Evolutionary conservation across 257 asterid species (phyloP).

Genomic region (Scutellaria barbata): DNA sequence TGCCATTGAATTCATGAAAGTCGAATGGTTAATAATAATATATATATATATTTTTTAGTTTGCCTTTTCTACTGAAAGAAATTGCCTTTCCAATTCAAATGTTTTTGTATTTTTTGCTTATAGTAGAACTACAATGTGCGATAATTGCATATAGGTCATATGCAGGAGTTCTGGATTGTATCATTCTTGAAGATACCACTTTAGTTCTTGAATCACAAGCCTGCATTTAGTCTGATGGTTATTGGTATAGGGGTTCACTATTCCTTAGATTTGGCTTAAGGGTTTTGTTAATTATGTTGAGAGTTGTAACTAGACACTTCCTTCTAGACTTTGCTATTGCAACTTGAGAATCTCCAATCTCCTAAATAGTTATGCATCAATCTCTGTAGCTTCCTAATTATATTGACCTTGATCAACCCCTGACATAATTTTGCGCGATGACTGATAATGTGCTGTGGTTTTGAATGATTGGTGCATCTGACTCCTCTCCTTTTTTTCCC

Average conservation of each 20-base stretch:
- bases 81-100: constrained; percentile 1
- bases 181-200: constrained; percentile 10
- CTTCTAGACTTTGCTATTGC: constrained; percentile 13
- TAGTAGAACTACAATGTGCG: constrained; percentile 6
- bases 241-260: constrained; percentile 7
- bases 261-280: not conserved
- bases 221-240: constrained; percentile 20
- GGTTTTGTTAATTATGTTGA: constrained; percentile 17
- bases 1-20: constrained; percentile 1
- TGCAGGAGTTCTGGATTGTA: not conserved
- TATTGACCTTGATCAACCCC: constrained; percentile 3
- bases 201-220: constrained; percentile 11
- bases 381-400: constrained; percentile 11
- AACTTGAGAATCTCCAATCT: constrained; percentile 22
- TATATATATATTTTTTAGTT: not conserved
- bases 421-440: constrained; percentile 10
- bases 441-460: not conserved
- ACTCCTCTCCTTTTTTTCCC: not conserved
- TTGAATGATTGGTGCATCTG: constrained; percentile 34
- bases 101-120: not conserved
- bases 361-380: not conserved
- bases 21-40: not conserved
- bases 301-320: not conserved
- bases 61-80: not conserved
- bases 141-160: constrained; percentile 18